phyloP scores from a whole-genome alignment of 768 basidiomycete species.

The Naganishia antarctica region DNA sequence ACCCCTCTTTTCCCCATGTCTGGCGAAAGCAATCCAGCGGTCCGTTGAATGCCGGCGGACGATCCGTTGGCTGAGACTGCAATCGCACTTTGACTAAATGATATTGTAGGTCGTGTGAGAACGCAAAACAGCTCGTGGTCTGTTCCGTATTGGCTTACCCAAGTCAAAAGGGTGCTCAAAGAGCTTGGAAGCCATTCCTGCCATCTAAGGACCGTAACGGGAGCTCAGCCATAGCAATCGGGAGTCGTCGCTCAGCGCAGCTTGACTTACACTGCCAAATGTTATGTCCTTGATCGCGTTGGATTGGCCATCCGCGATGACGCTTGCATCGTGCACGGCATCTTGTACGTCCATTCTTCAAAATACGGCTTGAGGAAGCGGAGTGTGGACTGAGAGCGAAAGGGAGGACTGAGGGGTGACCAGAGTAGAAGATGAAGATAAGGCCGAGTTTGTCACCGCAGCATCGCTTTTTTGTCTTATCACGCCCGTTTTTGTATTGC shows the following conservation, averaged over 20 bases:
- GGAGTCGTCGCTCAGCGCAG: neutral
- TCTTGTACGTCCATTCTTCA: conserved; percentile 16
- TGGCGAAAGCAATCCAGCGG: conserved; percentile 79
- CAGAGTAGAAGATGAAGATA: neutral
- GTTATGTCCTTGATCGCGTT: conserved; percentile 41
- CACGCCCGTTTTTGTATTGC: too few species aligned
- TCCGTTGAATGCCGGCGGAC: conserved; percentile 67
- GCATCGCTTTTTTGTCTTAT: too few species aligned
- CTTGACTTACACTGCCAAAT: conserved; percentile 41
- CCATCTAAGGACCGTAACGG: conserved; percentile 54
- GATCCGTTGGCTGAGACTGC: conserved; percentile 79
- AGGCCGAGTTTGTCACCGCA: neutral
- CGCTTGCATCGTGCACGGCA: neutral
- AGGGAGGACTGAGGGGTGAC: neutral
- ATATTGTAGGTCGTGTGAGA: neutral
- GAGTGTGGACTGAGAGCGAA: neutral
- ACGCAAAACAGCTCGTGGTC: neutral
- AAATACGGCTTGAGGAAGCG: neutral
- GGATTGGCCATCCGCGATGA: conserved; percentile 7
- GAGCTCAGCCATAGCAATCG: neutral
- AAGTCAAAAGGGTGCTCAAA: conserved; percentile 95
- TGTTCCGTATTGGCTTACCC: conserved; percentile 43
- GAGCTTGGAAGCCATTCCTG: conserved; percentile 80
- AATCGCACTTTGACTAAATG: conserved; percentile 72
- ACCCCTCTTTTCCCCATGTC: conserved; percentile 75